Conservation (phyloP, 192 early-diverging fungal species). For the Fimicolochytrium jonesii region DNA sequence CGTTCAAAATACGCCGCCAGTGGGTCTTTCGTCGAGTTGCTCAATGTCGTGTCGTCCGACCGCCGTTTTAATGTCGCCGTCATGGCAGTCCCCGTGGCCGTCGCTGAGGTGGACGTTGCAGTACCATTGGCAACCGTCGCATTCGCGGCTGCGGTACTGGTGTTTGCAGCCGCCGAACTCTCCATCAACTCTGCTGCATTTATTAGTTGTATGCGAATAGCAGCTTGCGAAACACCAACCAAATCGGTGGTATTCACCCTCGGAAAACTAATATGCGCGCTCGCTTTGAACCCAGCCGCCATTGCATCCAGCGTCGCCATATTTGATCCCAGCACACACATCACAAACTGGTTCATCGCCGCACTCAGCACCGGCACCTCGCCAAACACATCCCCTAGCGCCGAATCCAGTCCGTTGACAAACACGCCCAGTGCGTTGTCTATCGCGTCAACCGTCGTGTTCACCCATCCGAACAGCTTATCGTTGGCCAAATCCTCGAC, state of each 20-base stretch:
- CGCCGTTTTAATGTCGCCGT: neutral
- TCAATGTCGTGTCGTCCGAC: neutral
- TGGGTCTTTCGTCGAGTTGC: no score
- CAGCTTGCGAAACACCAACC: neutral
- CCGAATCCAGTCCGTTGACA: slow-evolving; percentile 14
- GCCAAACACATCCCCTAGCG: slow-evolving; percentile 2
- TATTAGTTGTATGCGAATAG: neutral
- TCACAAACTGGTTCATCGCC: neutral
- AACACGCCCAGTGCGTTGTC: slow-evolving; percentile 28
- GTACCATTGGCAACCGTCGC: neutral
- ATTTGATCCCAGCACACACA: slow-evolving; percentile 17
- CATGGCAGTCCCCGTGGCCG: neutral
- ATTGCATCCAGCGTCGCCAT: neutral
- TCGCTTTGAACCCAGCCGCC: neutral
- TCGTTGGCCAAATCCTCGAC: slow-evolving; percentile 6
- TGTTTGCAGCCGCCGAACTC: neutral
- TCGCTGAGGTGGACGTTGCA: neutral
- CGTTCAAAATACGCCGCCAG: slow-evolving; percentile 10
- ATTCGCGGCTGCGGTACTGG: no score
- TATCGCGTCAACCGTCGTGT: slow-evolving; percentile 33
- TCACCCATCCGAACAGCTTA: slow-evolving; percentile 26
- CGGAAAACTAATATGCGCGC: slow-evolving; percentile 2
- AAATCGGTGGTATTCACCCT: neutral
- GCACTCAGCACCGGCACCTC: slow-evolving; percentile 4
- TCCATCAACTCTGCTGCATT: slow-evolving; percentile 10